Evolutionary conservation across 345 rosid genomes (phyloP).

Genomic region (Cardamine chenopodiifolia): DNA sequence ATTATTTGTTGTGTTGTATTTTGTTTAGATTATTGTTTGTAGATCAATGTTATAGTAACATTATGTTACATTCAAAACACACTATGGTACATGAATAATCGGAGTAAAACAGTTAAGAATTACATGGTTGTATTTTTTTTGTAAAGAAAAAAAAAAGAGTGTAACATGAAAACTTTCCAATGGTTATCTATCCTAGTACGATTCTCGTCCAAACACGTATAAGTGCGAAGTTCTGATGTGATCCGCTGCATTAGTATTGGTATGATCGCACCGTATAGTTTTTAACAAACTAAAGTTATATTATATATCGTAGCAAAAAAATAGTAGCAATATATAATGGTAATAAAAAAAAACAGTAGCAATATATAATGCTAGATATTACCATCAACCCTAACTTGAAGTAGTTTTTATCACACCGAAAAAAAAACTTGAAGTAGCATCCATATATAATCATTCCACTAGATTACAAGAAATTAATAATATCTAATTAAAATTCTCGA

Average conservation of each 20-base stretch:
- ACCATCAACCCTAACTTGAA: background rate
- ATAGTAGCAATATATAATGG: too few species aligned
- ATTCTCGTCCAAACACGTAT: too few species aligned
- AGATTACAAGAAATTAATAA: background rate
- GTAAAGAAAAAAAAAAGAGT: too few species aligned
- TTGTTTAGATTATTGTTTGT: background rate
- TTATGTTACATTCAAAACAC: background rate
- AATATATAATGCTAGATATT: background rate
- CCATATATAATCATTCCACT: background rate
- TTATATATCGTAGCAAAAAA: background rate
- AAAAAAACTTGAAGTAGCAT: background rate
- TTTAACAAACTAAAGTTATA: background rate
- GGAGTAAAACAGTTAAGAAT: background rate
- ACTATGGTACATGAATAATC: background rate
- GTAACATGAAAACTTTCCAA: too few species aligned
- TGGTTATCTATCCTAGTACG: too few species aligned
- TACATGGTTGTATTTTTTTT: background rate
- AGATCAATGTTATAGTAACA: too few species aligned
- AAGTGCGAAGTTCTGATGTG: too few species aligned
- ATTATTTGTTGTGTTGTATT: background rate
- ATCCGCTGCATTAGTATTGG: too few species aligned
- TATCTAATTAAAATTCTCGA: background rate
- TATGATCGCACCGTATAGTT: too few species aligned
- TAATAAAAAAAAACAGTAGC: too few species aligned
- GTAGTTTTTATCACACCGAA: too few species aligned